Evolutionary conservation across 2,329 filamentous ascomycete genomes (phyloP), one percentile per base, ranked within the genome.

Genomic region (Aspergillus jensenii): DNA sequence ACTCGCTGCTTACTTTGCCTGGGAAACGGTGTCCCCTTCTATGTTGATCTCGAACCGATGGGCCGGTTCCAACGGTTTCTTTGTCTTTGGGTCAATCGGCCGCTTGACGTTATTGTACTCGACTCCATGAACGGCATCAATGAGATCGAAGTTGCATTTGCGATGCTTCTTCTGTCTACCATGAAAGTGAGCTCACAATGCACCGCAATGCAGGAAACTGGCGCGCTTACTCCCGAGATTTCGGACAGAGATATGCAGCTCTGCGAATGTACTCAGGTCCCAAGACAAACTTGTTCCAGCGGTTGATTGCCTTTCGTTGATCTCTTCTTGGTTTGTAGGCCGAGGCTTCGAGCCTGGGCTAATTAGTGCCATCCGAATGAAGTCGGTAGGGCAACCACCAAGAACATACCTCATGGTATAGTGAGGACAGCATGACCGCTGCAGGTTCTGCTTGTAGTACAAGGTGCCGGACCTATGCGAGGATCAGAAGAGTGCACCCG

Each of bases 381-480:
- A 49, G 41, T 27, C 40, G 45, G 5, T 44, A 19, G 17, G 17
- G 19, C 17, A 46, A 44, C 35, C 39, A 35, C n/a, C 8, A 31
- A 31, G 9, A 8, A 56, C 62, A 25, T 59, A 78, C 76, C 79
- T 76, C 62, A 81, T 71, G 12, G 79, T 81, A 63, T 81, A 98
- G 70, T 97, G 92, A 45, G 93, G 92, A 73, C 95, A 99, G 69
- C 95, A 99, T 61, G 91, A 90, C 56, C 87, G 82, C 58, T 83
- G 83, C 67, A 91, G 87, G 73, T 81, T 79, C 62, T 77, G 79
- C 64, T 80, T 81, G 65, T 81, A 81, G 66, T 79, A 81, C 47
- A 79, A 69, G 11, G 72, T 76, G 2, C 79, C 79, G 40, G 79
- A 81, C 62, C 79, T 80, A 60, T 50, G 52, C 55, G 37, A 45